phyloP scores from a whole-genome alignment of 169 alveolate species.

The Eimeria sp. region DNA sequence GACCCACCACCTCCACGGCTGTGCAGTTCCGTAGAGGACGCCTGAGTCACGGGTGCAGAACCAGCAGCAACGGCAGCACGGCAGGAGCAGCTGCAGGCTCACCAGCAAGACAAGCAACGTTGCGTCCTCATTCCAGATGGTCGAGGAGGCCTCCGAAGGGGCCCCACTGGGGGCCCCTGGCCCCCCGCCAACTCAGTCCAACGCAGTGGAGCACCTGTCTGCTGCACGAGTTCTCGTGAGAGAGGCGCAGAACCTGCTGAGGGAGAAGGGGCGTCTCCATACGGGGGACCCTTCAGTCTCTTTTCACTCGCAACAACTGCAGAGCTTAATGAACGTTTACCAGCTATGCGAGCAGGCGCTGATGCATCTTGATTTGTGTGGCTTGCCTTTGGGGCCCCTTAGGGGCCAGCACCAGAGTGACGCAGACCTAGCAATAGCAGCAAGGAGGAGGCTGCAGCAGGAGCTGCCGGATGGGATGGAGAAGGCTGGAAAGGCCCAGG shows the following conservation, averaged over 20 bases:
- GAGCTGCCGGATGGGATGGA: conserved; percentile 23
- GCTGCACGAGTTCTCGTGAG: conserved; percentile 57
- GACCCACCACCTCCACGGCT: neutral
- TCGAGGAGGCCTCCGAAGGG: conserved; percentile 71
- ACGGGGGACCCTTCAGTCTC: conserved; percentile 15
- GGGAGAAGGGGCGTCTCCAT: conserved; percentile 15
- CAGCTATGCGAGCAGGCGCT: conserved; percentile 63
- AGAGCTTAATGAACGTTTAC: conserved; percentile 14
- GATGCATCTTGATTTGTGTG: conserved; percentile 74
- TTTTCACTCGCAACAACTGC: conserved; percentile 18
- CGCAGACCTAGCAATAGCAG: conserved; percentile 11
- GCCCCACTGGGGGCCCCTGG: conserved; percentile 57
- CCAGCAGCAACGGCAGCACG: conserved; percentile 22
- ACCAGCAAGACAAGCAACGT: neutral
- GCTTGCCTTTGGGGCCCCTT: conserved; percentile 68
- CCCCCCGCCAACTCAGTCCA: conserved; percentile 5
- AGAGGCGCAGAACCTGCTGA: conserved; percentile 67
- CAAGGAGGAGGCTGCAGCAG: conserved; percentile 30
- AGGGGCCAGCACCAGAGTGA: conserved; percentile 31
- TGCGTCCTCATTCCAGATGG: neutral
- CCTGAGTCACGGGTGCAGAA: neutral
- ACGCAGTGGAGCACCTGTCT: conserved; percentile 49
- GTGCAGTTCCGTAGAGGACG: neutral
- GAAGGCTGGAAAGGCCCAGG: conserved; percentile 61
- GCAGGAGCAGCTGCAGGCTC: conserved; percentile 2